Conservation (phyloP, 78 protist species). For the Bodo saltans region DNA sequence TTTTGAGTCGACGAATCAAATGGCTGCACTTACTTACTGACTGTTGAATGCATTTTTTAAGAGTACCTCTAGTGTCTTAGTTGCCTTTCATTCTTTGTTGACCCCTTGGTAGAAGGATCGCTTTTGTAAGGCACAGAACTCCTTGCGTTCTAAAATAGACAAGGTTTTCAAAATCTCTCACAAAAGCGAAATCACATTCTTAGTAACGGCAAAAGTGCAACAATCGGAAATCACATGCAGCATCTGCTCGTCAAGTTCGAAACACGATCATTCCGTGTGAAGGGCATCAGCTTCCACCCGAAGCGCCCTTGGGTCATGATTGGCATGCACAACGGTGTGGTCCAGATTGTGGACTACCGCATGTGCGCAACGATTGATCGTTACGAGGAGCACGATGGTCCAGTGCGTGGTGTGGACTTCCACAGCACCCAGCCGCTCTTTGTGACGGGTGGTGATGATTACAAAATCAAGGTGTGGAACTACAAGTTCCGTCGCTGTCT, state of each 20-base stretch:
- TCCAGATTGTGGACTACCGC: slow-evolving; percentile 96
- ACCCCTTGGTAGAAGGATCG: too few species aligned
- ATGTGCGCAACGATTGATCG: slow-evolving; percentile 89
- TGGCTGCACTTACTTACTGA: too few species aligned
- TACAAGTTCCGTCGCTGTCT: slow-evolving; percentile 93
- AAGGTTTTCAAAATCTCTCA: too few species aligned
- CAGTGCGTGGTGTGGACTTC: slow-evolving; percentile 96
- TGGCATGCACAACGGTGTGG: slow-evolving; percentile 88
- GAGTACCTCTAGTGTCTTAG: too few species aligned
- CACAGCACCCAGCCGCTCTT: slow-evolving; percentile 95
- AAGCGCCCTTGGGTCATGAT: slow-evolving; percentile 94
- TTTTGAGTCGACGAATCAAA: too few species aligned
- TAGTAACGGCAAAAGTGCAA: too few species aligned
- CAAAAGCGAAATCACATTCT: too few species aligned
- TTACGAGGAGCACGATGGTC: slow-evolving; percentile 98
- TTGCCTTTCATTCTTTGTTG: too few species aligned
- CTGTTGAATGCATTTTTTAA: too few species aligned
- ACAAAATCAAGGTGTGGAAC: slow-evolving; percentile 96
- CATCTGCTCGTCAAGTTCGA: slow-evolving; percentile 69
- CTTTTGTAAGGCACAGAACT: too few species aligned
- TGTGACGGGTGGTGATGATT: slow-evolving; percentile 98
- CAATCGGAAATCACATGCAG: too few species aligned
- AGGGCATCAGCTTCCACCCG: slow-evolving; percentile 96
- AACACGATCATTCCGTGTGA: slow-evolving; percentile 69
- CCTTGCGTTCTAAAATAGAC: too few species aligned